Evolutionary conservation across 192 early-diverging fungal genomes (phyloP), one percentile per base, ranked within the genome.

Genomic region (Backusella luteola): DNA sequence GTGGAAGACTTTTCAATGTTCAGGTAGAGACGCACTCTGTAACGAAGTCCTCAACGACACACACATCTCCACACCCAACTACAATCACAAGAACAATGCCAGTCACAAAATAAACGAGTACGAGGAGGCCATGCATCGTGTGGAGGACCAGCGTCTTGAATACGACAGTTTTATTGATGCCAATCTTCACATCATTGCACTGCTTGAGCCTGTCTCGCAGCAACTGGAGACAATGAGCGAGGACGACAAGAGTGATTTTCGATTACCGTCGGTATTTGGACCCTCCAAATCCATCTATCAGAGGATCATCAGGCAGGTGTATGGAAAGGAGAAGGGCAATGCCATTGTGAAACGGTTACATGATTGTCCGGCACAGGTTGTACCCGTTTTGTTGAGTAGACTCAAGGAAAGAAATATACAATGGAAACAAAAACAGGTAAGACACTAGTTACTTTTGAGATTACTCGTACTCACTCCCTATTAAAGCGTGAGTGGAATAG

Each of bases 331-430:
- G 35, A 89, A 94, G 14, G 94, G 93, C 3, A 68, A 85, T 12
- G 96, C 98, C 74, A 90, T 99, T 11, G 91, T 99, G 77, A 93
- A 97, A 36, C 90, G 93, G 17, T 87, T 99, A 73, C 95, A 99
- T 80, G 89, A 89, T 39, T 94, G 94, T 74, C 97, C 97, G 6
- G 91, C 92, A 0, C 90, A 92, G 4, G 94, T 94, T 0, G 92
- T 98, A 14, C 98, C 98, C 0, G 89, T 99, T 12, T 93, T 99
- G 63, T 80, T 99, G 36, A 94, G 92, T 77, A 91, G 98, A n/a
- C 85, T 99, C 15, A 97, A 97, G 85, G 96, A 98, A 76, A 99
- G 98, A 82, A 96, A 99, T 82, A 96, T 98, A 79, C 97, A 99
- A 81, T 99, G 97, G 97, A 95, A 93, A 75, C 81, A 91, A 15